Evolutionary conservation across 305 asterid genomes (phyloP).

Genomic region (Fraxinus velutina): DNA sequence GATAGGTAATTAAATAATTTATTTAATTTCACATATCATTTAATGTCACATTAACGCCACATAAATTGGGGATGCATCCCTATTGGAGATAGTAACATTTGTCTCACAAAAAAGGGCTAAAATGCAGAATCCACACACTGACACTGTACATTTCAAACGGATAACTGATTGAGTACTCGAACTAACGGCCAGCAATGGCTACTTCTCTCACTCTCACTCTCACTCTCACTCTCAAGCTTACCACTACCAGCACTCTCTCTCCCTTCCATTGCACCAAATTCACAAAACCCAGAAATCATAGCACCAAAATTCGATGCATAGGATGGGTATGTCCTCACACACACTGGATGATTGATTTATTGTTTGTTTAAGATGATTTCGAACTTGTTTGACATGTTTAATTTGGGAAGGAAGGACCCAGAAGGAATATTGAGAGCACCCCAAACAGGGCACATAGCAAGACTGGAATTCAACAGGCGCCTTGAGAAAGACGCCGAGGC

Average conservation of each 20-base stretch:
- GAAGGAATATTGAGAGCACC: conserved; percentile 71
- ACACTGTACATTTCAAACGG: conserved; percentile 29
- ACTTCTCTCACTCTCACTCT: conserved; percentile 1
- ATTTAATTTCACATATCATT: no score
- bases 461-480: conserved; percentile 58
- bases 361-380: conserved; percentile 4
- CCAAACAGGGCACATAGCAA: conserved; percentile 57
- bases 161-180: conserved; percentile 31
- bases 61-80: no score
- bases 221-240: conserved; percentile 37
- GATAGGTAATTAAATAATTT: no score
- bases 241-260: conserved; percentile 32
- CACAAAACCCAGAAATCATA: conserved; percentile 29
- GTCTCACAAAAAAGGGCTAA: background rate
- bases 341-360: conserved; percentile 3
- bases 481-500: conserved; percentile 71
- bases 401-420: conserved; percentile 72
- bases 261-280: conserved; percentile 22
- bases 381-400: background rate
- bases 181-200: conserved; percentile 51
- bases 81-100: no score
- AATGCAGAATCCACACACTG: background rate
- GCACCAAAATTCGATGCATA: conserved; percentile 53
- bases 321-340: conserved; percentile 59
- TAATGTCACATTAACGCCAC: no score